Percentiles rank a stretch among this genome's conserved stretches.
Evolutionary conservation across 495 filamentous ascomycete species (phyloP).

Genomic region (Penicillium arizonense): DNA sequence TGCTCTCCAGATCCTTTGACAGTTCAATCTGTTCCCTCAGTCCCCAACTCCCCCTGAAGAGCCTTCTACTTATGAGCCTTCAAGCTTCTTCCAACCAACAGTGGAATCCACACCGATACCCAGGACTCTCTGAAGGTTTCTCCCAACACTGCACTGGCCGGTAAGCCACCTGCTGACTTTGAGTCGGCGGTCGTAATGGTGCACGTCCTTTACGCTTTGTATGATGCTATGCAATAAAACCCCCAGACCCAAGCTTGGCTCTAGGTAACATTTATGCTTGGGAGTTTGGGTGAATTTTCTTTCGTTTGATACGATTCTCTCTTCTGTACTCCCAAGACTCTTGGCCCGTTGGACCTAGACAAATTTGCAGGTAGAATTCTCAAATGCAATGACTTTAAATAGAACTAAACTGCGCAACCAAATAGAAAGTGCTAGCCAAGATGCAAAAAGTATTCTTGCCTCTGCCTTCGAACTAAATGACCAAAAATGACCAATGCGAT

Average conservation of each 20-base stretch:
- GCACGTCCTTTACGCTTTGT: slow-evolving; percentile 24
- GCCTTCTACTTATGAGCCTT: not conserved
- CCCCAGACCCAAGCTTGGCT: slow-evolving; percentile 5
- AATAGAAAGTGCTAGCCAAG: not conserved
- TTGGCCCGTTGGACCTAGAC: not conserved
- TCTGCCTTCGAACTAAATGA: not conserved
- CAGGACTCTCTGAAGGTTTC: not conserved
- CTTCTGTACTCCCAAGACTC: not conserved
- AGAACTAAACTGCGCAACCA: not conserved
- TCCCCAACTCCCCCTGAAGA: slow-evolving; percentile 22
- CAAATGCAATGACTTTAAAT: not conserved
- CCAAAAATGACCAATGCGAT: not conserved
- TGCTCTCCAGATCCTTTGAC: slow-evolving; percentile 18
- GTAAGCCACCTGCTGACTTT: slow-evolving; percentile 1
- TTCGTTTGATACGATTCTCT: not conserved
- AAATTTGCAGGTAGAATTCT: slow-evolving; percentile 11
- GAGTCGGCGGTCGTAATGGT: not conserved
- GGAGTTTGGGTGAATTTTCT: slow-evolving; percentile 6
- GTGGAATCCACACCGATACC: slow-evolving; percentile 5
- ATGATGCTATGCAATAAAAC: slow-evolving; percentile 22
- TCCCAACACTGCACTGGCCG: slow-evolving; percentile 1
- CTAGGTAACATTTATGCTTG: slow-evolving; percentile 9
- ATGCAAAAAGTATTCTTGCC: not conserved
- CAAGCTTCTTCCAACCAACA: slow-evolving; percentile 2
- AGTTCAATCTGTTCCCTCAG: slow-evolving; percentile 19